Evolutionary conservation across 148 eudicot genomes (phyloP).

Genomic region (Cornus kousa): DNA sequence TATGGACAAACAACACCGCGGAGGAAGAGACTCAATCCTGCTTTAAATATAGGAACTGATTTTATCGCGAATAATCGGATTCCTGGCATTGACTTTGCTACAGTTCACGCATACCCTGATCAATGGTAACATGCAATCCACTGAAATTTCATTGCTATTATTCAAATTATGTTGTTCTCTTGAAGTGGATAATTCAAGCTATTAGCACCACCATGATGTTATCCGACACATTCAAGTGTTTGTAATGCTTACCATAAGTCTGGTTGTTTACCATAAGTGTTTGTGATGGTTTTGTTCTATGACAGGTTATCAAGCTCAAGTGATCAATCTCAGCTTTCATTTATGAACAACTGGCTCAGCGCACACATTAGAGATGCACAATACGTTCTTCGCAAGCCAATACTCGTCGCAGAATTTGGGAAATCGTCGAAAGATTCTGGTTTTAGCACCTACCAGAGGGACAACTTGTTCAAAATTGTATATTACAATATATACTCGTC

Average conservation of each 20-base stretch:
- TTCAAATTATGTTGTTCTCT: neutral
- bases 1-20: slow-evolving; percentile 69
- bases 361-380: slow-evolving; percentile 71
- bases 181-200: neutral
- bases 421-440: slow-evolving; percentile 73
- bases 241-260: no score
- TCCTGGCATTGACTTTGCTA: slow-evolving; percentile 82
- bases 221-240: no score
- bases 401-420: slow-evolving; percentile 79
- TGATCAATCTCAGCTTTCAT: slow-evolving; percentile 56
- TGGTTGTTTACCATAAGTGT: no score
- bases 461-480: slow-evolving; percentile 45
- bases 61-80: slow-evolving; percentile 77
- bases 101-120: slow-evolving; percentile 85
- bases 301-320: slow-evolving; percentile 60
- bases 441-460: slow-evolving; percentile 54
- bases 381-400: slow-evolving; percentile 59
- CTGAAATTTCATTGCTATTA: neutral
- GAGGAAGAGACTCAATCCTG: slow-evolving; percentile 53
- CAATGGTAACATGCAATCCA: slow-evolving; percentile 55
- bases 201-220: no score
- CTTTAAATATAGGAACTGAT: slow-evolving; percentile 74
- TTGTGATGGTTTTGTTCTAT: neutral
- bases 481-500: slow-evolving; percentile 64
- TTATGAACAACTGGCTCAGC: slow-evolving; percentile 70